These are phyloP conservation scores for Quercus lobata DNA, from an alignment of 331 rosid species.

Conservation along the genomic window DNA sequence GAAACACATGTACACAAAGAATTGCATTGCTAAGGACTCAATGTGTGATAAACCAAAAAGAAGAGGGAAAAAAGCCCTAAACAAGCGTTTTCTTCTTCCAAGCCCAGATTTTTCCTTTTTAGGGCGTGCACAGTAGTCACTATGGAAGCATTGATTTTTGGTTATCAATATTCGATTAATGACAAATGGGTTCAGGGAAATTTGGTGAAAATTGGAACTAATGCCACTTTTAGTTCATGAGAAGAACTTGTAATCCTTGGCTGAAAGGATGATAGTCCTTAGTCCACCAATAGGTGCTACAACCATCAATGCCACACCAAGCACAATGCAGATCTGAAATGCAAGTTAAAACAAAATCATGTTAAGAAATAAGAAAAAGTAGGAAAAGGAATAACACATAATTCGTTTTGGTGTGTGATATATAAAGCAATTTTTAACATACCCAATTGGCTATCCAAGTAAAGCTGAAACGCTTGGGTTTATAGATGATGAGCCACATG, in stretches of 20 bases:
- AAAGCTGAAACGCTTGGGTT: conserved; percentile 28
- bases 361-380: neutral
- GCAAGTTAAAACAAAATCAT: neutral
- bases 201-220: too few relatives aligned
- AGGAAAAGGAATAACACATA: neutral
- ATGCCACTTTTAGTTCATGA: conserved; percentile 23
- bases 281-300: conserved; percentile 67
- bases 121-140: too few relatives aligned
- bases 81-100: too few relatives aligned
- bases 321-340: conserved; percentile 53
- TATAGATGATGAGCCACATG: conserved; percentile 45
- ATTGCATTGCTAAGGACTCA: too few relatives aligned
- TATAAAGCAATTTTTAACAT: neutral
- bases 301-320: conserved; percentile 53
- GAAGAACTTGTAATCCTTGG: conserved; percentile 56
- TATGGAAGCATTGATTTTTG: too few relatives aligned
- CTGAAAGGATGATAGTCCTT: conserved; percentile 45
- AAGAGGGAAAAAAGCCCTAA: too few relatives aligned
- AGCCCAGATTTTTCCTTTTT: too few relatives aligned
- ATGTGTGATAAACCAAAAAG: too few relatives aligned
- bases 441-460: conserved; percentile 41
- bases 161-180: too few relatives aligned
- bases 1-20: too few relatives aligned
- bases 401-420: neutral
- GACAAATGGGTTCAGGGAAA: too few relatives aligned